phyloP scores from a whole-genome alignment of 441 rosid genomes.

The Theobroma grandiflorum region DNA sequence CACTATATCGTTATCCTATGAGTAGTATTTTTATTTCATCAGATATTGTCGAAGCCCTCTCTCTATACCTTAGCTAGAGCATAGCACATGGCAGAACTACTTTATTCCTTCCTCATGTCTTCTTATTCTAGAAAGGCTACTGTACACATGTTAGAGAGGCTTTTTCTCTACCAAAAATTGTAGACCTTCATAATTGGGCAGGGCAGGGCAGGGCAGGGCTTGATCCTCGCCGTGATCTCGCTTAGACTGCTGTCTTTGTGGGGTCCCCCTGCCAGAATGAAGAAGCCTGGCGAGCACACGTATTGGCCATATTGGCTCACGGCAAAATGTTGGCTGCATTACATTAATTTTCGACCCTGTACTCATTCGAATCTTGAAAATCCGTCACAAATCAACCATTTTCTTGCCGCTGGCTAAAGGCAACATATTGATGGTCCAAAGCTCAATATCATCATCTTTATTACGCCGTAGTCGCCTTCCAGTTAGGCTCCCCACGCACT shows the following conservation, averaged over 20 bases:
- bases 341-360: not conserved
- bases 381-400: not conserved
- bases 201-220: not conserved
- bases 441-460: not conserved
- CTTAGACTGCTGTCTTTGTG: not conserved
- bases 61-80: not conserved
- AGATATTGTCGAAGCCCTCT: not conserved
- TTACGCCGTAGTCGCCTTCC: not conserved
- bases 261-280: not conserved
- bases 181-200: not conserved
- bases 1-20: too few relatives aligned
- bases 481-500: conserved; percentile 20
- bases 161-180: not conserved
- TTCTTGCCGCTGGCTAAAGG: not conserved
- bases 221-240: conserved; percentile 23
- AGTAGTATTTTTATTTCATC: not conserved
- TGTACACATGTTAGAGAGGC: not conserved
- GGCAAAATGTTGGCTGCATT: not conserved
- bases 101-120: too few relatives aligned
- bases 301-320: not conserved
- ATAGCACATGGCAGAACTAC: not conserved
- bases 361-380: conserved; percentile 21
- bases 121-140: not conserved
- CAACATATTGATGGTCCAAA: not conserved
- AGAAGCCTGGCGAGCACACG: not conserved